A percentile compares a stretch with the other conserved stretches of the same genome.
Conservation (phyloP, 129 eudicot species). For the Sambucus nigra region DNA sequence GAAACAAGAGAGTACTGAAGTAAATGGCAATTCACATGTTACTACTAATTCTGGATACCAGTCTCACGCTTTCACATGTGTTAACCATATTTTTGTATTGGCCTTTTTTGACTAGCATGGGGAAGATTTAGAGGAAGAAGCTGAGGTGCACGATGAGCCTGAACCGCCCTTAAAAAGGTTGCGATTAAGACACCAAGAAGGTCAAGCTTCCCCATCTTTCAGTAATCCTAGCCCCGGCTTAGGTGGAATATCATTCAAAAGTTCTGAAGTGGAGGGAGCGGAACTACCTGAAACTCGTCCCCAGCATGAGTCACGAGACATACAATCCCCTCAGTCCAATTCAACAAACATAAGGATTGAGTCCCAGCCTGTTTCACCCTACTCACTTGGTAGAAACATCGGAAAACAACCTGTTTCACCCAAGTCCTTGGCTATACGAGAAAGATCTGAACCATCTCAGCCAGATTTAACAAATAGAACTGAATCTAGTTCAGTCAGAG, state of each 20-base stretch:
- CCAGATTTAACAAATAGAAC: constrained; percentile 16
- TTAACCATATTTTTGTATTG: constrained; percentile 2
- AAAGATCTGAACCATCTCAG: constrained; percentile 10
- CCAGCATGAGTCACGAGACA: too few relatives aligned
- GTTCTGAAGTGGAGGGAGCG: constrained; percentile 44
- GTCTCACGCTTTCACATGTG: not conserved
- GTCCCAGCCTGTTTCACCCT: constrained; percentile 5
- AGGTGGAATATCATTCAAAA: constrained; percentile 25
- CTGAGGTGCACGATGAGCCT: constrained; percentile 41
- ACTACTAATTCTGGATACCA: not conserved
- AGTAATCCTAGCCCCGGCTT: constrained; percentile 17
- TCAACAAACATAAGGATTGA: constrained; percentile 16
- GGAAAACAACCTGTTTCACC: constrained; percentile 51
- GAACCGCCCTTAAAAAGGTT: constrained; percentile 72
- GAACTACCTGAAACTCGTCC: constrained; percentile 32
- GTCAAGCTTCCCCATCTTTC: constrained; percentile 9
- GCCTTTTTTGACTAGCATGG: constrained; percentile 14
- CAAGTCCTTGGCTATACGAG: constrained; percentile 17
- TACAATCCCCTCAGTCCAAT: constrained; percentile 11
- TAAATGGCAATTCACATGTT: constrained; percentile 15
- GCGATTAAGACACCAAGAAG: constrained; percentile 45
- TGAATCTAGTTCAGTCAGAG: constrained; percentile 22
- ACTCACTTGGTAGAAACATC: constrained; percentile 25
- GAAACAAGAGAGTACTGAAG: constrained; percentile 36
- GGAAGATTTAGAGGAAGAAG: constrained; percentile 45